Evolutionary conservation across 352 stramenopile genomes (phyloP).

Genomic region (Aphanomyces astaci): DNA sequence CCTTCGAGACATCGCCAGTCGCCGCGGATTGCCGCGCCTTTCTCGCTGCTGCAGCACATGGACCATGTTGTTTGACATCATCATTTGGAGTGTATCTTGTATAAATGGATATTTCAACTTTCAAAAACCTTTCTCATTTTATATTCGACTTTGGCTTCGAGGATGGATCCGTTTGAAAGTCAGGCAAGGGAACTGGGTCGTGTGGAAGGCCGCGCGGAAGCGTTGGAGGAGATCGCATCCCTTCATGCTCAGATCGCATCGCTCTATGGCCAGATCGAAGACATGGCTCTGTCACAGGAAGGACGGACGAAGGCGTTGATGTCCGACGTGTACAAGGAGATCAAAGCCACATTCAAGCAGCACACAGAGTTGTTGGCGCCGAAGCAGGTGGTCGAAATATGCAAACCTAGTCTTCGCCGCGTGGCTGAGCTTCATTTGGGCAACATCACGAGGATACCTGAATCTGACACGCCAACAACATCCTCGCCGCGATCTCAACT

Average conservation of each 20-base stretch:
- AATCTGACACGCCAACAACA: neutral
- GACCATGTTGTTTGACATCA: neutral
- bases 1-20: neutral
- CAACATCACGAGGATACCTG: neutral
- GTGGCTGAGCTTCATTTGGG: slow-evolving; percentile 15
- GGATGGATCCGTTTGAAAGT: neutral
- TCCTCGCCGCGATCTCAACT: neutral
- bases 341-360: slow-evolving; percentile 17
- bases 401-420: slow-evolving; percentile 16
- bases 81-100: neutral
- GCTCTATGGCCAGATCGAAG: slow-evolving; percentile 1
- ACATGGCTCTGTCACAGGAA: slow-evolving; percentile 2
- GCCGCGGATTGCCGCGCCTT: neutral
- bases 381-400: slow-evolving; percentile 17
- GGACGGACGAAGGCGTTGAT: slow-evolving; percentile 19
- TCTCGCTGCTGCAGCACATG: neutral
- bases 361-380: neutral
- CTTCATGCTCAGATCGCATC: slow-evolving; percentile 15
- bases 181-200: slow-evolving; percentile 18
- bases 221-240: slow-evolving; percentile 16
- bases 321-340: slow-evolving; percentile 19
- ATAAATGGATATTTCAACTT: neutral
- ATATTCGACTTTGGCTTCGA: neutral
- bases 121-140: neutral
- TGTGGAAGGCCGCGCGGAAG: slow-evolving; percentile 20